phyloP scores from a whole-genome alignment of 176 grass and related monocot species.

The Aegilops longissima region DNA sequence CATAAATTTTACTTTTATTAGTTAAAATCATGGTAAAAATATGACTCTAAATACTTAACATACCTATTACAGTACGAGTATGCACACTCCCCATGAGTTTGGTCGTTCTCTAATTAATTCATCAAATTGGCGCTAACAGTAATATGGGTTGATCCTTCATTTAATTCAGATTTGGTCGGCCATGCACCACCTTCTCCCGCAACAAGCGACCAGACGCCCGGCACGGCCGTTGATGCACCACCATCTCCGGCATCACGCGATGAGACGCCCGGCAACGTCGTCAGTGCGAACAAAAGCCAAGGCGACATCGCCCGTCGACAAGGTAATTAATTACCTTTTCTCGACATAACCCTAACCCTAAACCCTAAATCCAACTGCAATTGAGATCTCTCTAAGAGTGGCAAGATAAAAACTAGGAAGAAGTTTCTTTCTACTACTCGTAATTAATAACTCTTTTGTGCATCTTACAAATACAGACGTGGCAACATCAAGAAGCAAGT shows the following conservation, averaged over 20 bases:
- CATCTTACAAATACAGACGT: not conserved
- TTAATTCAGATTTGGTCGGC: conserved; percentile 4
- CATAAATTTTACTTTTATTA: too few relatives aligned
- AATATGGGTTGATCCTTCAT: not conserved
- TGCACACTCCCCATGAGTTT: not conserved
- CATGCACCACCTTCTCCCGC: not conserved
- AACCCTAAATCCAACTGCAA: not conserved
- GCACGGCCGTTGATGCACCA: too few relatives aligned
- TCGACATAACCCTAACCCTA: too few relatives aligned
- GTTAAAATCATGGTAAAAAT: too few relatives aligned
- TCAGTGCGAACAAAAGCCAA: not conserved
- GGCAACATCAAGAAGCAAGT: not conserved
- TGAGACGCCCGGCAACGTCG: not conserved
- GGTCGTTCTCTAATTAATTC: not conserved
- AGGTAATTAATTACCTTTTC: not conserved
- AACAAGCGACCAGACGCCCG: not conserved
- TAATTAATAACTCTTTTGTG: not conserved
- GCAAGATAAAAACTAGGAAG: not conserved
- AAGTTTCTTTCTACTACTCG: not conserved
- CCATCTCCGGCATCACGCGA: not conserved
- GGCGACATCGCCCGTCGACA: too few relatives aligned
- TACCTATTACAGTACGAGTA: too few relatives aligned
- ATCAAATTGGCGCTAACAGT: conserved; percentile 11
- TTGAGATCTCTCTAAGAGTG: not conserved
- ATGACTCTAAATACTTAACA: too few relatives aligned